Evolutionary conservation across 306 rosid species (phyloP).

Genomic region (Albizia julibrissin): DNA sequence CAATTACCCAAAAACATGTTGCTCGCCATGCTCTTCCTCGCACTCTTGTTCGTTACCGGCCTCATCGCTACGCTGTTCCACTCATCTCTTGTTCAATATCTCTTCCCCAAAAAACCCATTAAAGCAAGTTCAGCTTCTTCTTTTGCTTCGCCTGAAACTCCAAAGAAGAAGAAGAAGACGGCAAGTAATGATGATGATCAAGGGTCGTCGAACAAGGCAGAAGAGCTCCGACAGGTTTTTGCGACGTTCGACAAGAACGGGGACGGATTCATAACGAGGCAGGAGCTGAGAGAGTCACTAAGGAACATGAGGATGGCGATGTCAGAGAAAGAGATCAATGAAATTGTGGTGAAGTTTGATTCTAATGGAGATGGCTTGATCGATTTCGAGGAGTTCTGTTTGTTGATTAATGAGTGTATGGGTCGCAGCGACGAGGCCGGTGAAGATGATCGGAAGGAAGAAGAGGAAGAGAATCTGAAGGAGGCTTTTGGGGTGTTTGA

Average conservation of each 20-base stretch:
- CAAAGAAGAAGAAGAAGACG: background rate
- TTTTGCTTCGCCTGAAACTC: background rate
- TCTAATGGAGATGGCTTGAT: slow-evolving; percentile 78
- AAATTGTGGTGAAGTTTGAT: slow-evolving; percentile 62
- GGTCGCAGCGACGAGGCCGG: slow-evolving; percentile 4
- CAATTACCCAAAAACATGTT: slow-evolving; percentile 36
- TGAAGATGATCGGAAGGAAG: background rate
- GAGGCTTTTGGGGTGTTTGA: slow-evolving; percentile 91
- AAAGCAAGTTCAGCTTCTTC: background rate
- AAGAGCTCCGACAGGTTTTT: slow-evolving; percentile 56
- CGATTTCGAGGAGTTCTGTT: slow-evolving; percentile 79
- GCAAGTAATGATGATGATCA: background rate
- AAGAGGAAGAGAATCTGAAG: slow-evolving; percentile 38
- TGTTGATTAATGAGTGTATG: slow-evolving; percentile 46
- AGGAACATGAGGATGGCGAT: slow-evolving; percentile 63
- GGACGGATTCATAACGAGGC: slow-evolving; percentile 71
- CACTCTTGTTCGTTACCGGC: slow-evolving; percentile 66
- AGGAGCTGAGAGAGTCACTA: slow-evolving; percentile 67
- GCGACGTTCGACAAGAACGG: slow-evolving; percentile 79
- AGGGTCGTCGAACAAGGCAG: background rate
- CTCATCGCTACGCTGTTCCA: slow-evolving; percentile 47
- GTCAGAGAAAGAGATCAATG: slow-evolving; percentile 62
- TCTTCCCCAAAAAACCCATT: slow-evolving; percentile 14
- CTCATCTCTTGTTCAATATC: slow-evolving; percentile 39
- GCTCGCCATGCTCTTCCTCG: slow-evolving; percentile 45